Base-by-base conservation (phyloP, 2,329 filamentous ascomycete species). In the Aspergillus floridensis region DNA sequence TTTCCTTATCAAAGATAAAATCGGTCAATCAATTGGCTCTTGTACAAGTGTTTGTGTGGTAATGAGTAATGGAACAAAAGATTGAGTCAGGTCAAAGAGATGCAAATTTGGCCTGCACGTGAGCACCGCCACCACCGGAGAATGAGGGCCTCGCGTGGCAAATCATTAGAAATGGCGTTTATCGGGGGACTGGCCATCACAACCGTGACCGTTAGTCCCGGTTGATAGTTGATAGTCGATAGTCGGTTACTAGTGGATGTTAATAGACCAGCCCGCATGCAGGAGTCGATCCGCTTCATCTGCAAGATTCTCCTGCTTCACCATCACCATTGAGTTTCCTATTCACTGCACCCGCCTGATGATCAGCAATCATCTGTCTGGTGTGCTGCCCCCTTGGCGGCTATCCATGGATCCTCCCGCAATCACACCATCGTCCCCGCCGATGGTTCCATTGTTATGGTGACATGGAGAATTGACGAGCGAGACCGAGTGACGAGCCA, bases 361-460 rank as follows among this genome's bases (percentile, higher is more conserved):
- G 38, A 44, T 44, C 38, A 44, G 38, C 38, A 41, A 16, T n/a
- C 5, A 19, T 7, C 16, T 5, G 4, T 5, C 32, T 12, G 32
- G 32, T 35, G 32, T 35, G 31, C 22, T 44, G 14, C 38, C 38
- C 38, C 38, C 38, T 44, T 44, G 38, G 38, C 16, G 38, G 16
- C 16, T 31, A 32, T 11, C 57, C 32, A 32, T 49, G 31, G 47
- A 46, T 44, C 49, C 53, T 55, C 44, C 53, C 53, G 54, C 50
- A 60, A 67, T 67, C 64, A 65, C 65, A 67, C 64, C 65, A 67
- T 67, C 64, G 57, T 48, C 59, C 32, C 63, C 57, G 59, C 59
- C 41, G 60, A 67, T 67, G 65, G 61, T 66, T 67, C 64, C 59
- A 67, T 67, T 63, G 55, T 59, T 60, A 61, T 56, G 49, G 64